Conservation (phyloP, 352 stramenopile species). For the Globisporangium camurandrum region DNA sequence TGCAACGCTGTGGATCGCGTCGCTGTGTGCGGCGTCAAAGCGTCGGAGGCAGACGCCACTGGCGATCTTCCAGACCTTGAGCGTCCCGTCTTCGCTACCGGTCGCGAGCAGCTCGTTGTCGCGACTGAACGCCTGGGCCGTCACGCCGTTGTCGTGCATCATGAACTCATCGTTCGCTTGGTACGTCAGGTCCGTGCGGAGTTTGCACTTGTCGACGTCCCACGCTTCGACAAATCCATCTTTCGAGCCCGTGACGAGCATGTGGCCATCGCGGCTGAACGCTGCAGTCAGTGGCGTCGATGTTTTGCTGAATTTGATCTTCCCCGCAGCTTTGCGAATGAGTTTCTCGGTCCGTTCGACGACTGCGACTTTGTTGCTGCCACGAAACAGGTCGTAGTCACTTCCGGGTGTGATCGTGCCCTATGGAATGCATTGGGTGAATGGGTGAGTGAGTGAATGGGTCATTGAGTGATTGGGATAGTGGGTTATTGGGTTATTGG, state of each 20-base stretch:
- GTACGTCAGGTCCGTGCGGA: constrained; percentile 91
- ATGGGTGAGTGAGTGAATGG: not conserved
- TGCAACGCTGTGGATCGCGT: constrained; percentile 78
- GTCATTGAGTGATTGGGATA: not conserved
- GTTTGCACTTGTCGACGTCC: constrained; percentile 86
- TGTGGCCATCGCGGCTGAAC: constrained; percentile 85
- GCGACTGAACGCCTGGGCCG: constrained; percentile 80
- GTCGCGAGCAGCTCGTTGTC: constrained; percentile 87
- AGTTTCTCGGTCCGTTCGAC: constrained; percentile 56
- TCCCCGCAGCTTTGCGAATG: constrained; percentile 54
- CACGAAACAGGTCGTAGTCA: constrained; percentile 82
- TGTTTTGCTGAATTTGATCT: constrained; percentile 88
- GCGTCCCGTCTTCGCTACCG: constrained; percentile 73
- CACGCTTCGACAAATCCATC: constrained; percentile 95
- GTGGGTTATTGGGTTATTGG: not conserved
- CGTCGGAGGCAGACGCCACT: constrained; percentile 87
- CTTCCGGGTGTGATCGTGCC: constrained; percentile 46
- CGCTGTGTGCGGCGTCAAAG: constrained; percentile 78
- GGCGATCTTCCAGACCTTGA: constrained; percentile 91
- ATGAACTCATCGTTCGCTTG: constrained; percentile 91
- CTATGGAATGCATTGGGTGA: constrained; percentile 24
- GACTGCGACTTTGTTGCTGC: constrained; percentile 37
- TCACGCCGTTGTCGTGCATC: constrained; percentile 86
- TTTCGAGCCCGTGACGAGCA: constrained; percentile 90
- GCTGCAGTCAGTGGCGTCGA: constrained; percentile 73